These are phyloP conservation scores for Lathyrus tuberosus DNA, from an alignment of 306 rosid genomes.

Conservation along the genomic window DNA sequence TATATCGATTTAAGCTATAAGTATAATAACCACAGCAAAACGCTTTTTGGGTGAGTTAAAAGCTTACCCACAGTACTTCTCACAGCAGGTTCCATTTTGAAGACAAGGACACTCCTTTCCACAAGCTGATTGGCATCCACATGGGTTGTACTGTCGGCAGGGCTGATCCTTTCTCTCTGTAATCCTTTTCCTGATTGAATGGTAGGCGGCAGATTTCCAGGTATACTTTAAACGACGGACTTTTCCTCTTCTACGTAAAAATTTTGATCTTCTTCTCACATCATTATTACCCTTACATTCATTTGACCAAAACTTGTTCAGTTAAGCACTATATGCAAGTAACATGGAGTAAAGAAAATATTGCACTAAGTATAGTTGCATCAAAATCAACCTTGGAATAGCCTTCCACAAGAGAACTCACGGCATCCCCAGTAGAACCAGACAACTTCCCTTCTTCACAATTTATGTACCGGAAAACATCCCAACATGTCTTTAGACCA, in stretches of 20 bases:
- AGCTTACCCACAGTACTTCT: conserved; percentile 98
- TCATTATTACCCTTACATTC: conserved; percentile 81
- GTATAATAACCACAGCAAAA: conserved; percentile 37
- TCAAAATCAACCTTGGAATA: conserved; percentile 76
- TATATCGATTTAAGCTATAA: conserved; percentile 24
- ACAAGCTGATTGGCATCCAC: conserved; percentile 92
- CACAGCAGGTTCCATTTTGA: conserved; percentile 94
- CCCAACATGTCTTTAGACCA: conserved; percentile 95
- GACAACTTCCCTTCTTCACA: conserved; percentile 73
- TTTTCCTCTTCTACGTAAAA: conserved; percentile 93
- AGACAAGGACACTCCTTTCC: conserved; percentile 98
- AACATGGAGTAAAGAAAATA: conserved; percentile 31
- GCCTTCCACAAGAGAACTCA: conserved; percentile 82
- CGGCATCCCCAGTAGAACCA: conserved; percentile 78
- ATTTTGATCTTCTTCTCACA: conserved; percentile 89
- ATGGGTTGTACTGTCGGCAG: conserved; percentile 97
- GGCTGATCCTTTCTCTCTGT: conserved; percentile 98
- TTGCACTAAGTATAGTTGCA: conserved; percentile 36
- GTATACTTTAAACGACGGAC: conserved; percentile 98
- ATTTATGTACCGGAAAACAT: conserved; percentile 89
- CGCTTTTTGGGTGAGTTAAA: conserved; percentile 21
- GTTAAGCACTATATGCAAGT: conserved; percentile 29
- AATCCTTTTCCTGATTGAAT: conserved; percentile 93
- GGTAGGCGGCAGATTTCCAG: conserved; percentile 98
- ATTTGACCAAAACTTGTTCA: conserved; percentile 44